Evolutionary conservation across 306 rosid genomes (phyloP), one percentile per base, ranked within the genome.

Genomic region (Oemleria cerasiformis): DNA sequence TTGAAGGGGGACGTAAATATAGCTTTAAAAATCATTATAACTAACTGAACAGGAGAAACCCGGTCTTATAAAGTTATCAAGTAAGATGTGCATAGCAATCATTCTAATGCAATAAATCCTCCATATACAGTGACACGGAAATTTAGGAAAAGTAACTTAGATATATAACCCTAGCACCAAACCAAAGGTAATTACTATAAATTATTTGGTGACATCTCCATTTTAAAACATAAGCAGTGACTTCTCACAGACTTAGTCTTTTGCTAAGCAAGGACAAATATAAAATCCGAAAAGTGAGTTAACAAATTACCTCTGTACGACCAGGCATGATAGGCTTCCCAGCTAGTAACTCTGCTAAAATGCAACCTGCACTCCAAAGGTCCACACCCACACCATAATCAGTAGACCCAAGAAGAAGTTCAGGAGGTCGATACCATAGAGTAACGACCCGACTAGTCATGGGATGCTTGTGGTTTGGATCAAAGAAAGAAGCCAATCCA

Each of bases 321-420:
- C 98, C 98, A 40, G 98, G 98, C 97, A 93, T 93, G 70, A 93
- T 87, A 80, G 98, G 97, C 82, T 85, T 90, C 85, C 97, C 96
- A 57, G 92, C 93, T 85, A 90, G 78, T 77, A 93, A 79, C 87
- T 93, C 98, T 25, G 97, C 97, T 71, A 93, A 81, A 75, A 93
- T 93, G 83, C 97, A 93, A 56, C 98, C 98, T 21, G 96, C 96
- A 68, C 98, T 93, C 98, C 98, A 93, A 41, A 93, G 85, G 81
- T 93, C 98, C 71, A 93, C 72, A 5, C 96, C 97, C 65, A 85
- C 96, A 68, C 89, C 80, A 82, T 93, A 93, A 81, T 91, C 90
- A 45, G 92, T 90, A 59, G 98, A 94, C 61, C 97, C 98, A 30
- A 90, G 98, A 79, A 93, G 91, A 82, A 93, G 88, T 78, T 93